phyloP scores from a whole-genome alignment of 805 yeast species.

The Metschnikowia noctiluminum region DNA sequence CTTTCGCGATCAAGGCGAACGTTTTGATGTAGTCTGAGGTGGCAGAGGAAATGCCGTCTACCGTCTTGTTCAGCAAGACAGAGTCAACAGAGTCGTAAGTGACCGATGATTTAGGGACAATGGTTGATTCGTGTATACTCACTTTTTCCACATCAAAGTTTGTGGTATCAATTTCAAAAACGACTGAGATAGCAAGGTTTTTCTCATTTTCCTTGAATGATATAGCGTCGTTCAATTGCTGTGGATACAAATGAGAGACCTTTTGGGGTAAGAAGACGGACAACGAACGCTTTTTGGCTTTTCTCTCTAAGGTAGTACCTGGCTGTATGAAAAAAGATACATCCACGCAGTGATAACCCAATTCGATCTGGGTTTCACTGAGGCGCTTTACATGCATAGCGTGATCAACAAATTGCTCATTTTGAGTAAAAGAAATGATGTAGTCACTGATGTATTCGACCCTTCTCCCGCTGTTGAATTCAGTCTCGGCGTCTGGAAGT shows the following conservation, averaged over 20 bases:
- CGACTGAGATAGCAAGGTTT: constrained; percentile 69
- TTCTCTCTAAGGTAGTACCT: constrained; percentile 78
- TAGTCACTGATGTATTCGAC: constrained; percentile 56
- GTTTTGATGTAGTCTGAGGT: constrained; percentile 66
- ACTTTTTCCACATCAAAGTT: constrained; percentile 71
- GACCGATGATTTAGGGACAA: constrained; percentile 60
- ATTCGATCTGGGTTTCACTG: constrained; percentile 59
- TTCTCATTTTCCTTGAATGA: constrained; percentile 60
- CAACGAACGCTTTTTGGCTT: constrained; percentile 85
- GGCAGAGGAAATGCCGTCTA: constrained; percentile 43
- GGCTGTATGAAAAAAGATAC: constrained; percentile 66
- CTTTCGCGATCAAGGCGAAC: constrained; percentile 59
- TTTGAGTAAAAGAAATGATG: constrained; percentile 60
- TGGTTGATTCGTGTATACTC: constrained; percentile 69
- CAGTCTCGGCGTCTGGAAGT: constrained; percentile 39
- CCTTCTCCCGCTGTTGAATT: constrained; percentile 39
- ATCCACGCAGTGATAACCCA: constrained; percentile 87
- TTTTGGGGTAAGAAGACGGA: constrained; percentile 85
- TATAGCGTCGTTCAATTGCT: constrained; percentile 52
- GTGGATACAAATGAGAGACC: constrained; percentile 65
- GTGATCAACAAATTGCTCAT: constrained; percentile 61
- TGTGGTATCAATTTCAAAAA: constrained; percentile 73
- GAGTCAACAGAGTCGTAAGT: constrained; percentile 54
- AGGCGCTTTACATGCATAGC: constrained; percentile 76
- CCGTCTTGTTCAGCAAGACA: constrained; percentile 35